phyloP scores from a whole-genome alignment of 2,329 filamentous ascomycete species.

The Penicillium sp. region DNA sequence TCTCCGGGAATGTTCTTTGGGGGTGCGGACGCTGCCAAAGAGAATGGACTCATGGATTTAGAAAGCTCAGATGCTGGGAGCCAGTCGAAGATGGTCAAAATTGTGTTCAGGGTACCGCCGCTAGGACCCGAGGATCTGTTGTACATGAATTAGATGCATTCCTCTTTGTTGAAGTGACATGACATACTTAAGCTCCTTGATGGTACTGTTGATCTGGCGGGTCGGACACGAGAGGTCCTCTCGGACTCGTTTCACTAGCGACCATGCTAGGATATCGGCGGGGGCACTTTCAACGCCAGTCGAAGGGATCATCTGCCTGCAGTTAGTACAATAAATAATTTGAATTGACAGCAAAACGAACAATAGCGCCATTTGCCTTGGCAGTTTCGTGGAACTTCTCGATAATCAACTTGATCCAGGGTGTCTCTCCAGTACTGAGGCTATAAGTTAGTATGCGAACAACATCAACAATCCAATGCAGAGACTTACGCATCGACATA shows the following conservation, averaged over 20 bases:
- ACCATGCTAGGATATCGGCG: slow-evolving; percentile 55
- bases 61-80: slow-evolving; percentile 48
- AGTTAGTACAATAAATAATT: slow-evolving; percentile 12
- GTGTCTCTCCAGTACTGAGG: slow-evolving; percentile 59
- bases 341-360: slow-evolving; percentile 35
- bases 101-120: slow-evolving; percentile 65
- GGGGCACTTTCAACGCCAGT: slow-evolving; percentile 63
- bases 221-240: slow-evolving; percentile 52
- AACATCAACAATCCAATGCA: neutral
- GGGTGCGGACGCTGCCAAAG: slow-evolving; percentile 47
- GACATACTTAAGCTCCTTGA: slow-evolving; percentile 54
- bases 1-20: slow-evolving; percentile 34
- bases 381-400: slow-evolving; percentile 60
- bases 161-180: neutral
- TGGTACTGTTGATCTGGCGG: slow-evolving; percentile 51
- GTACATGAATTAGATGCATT: slow-evolving; percentile 5
- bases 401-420: slow-evolving; percentile 64
- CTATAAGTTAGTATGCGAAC: slow-evolving; percentile 3
- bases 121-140: slow-evolving; percentile 47
- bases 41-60: slow-evolving; percentile 52
- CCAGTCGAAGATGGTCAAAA: slow-evolving; percentile 56
- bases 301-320: slow-evolving; percentile 55
- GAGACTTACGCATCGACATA: slow-evolving; percentile 59
- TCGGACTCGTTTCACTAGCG: slow-evolving; percentile 54
- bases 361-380: slow-evolving; percentile 59